Evolutionary conservation across 306 rosid species (phyloP), one percentile per base, ranked within the genome.

Genomic region (Cucurbita ficifolia): DNA sequence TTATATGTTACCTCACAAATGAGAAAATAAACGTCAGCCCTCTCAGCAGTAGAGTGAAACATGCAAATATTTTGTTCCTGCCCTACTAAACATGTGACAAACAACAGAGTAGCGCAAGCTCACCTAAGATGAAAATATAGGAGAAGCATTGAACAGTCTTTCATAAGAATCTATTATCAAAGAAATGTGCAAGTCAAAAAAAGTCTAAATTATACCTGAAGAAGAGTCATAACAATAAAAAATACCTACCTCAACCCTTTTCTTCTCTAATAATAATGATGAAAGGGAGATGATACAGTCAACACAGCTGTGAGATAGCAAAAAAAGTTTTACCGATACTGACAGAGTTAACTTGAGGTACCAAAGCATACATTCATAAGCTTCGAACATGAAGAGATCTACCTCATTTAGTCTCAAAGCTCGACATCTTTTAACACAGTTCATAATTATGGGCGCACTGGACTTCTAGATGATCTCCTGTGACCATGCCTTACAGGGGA

Each of bases 211-310:
- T 58, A 60, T 65, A 59, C 78, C 80, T 75, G 72, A 77, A 76
- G 72, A 80, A 79, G 77, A 84, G 84, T 85, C 77, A 75, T 88
- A 83, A 79, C 83, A 79, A 83, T 57, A 78, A 85, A 81, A 64
- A 42, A 45, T 89, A 83, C 99, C 99, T 95, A 88, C 99, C 99
- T 95, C 97, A 79, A 84, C 88, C 86, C 79, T 88, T 84, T 89
- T 87, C 89, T 84, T 87, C 92, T 83, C 82, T 76, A 83, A 86
- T 81, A 84, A 85, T 83, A 84, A 79, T 79, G 99, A 89, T 82
- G 96, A 83, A 85, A 89, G 86, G 90, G 87, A 85, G 97, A 89
- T 78, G 89, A 88, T 80, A 88, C 77, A 82, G 85, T 80, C 96
- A 88, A 91, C 86, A 89, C 82, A 83, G 95, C 95, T 89, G 91